Conservation (phyloP, 1,284 basidiomycete genomes). For the Ceratobasidium sp. region DNA sequence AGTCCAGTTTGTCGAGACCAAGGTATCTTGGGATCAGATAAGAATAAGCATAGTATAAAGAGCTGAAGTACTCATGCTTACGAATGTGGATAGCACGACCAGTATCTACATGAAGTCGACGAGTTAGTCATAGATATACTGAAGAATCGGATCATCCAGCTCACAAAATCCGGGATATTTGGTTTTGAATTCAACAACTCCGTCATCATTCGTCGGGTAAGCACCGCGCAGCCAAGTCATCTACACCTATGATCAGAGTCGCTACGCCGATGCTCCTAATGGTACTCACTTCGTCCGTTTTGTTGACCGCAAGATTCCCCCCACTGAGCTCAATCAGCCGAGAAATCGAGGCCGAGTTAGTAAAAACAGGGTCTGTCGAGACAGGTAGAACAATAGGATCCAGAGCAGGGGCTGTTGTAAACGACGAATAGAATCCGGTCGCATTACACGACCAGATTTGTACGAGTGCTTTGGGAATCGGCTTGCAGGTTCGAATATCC, state of each 20-base stretch:
- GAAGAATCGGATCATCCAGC: conserved; percentile 52
- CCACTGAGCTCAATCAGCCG: no score
- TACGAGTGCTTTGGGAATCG: no score
- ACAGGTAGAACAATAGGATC: no score
- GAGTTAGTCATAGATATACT: conserved; percentile 27
- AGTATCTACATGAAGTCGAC: conserved; percentile 61
- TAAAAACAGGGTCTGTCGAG: no score
- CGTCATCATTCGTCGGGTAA: conserved; percentile 73
- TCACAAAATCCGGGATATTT: conserved; percentile 73
- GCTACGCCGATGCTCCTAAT: no score
- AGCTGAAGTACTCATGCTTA: no score
- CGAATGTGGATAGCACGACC: conserved; percentile 45
- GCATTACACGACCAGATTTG: no score
- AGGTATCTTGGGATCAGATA: conserved; percentile 48
- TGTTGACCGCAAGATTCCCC: background rate
- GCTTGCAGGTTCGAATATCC: no score
- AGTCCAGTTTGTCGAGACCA: conserved; percentile 54
- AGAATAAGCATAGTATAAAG: background rate
- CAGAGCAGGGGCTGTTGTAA: no score
- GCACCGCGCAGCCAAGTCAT: conserved; percentile 72
- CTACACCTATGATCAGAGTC: conserved; percentile 35
- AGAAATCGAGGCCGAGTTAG: no score
- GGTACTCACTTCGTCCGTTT: background rate
- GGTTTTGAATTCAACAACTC: conserved; percentile 76
- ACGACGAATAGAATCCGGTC: no score